A percentile compares a stretch with the other conserved stretches of the same genome.
phyloP scores from a whole-genome alignment of 176 grass and related monocot species.

The Melocanna baccifera region DNA sequence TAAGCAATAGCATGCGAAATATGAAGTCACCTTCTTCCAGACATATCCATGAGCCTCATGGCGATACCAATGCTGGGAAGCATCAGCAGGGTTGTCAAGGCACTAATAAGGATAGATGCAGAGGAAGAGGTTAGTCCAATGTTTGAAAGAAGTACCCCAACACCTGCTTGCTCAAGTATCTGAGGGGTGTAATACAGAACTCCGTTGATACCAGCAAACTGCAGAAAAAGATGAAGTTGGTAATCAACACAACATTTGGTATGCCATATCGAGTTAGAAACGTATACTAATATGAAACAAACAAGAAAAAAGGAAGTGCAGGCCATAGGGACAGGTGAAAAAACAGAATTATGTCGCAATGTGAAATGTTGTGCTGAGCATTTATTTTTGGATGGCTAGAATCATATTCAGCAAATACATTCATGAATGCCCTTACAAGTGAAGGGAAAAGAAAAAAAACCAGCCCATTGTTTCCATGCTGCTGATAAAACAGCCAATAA shows the following conservation, averaged over 20 bases:
- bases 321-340: neutral
- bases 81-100: slow-evolving; percentile 91
- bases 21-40: slow-evolving; percentile 79
- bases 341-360: neutral
- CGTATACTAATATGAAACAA: neutral
- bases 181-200: slow-evolving; percentile 99
- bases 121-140: slow-evolving; percentile 75
- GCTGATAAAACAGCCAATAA: neutral
- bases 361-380: neutral
- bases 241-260: neutral
- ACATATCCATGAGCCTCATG: slow-evolving; percentile 98
- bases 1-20: neutral
- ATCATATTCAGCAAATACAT: neutral
- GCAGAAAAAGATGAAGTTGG: slow-evolving; percentile 25
- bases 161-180: slow-evolving; percentile 97
- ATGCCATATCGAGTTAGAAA: neutral
- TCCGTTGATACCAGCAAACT: slow-evolving; percentile 99
- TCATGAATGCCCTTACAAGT: neutral
- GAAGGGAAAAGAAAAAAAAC: neutral
- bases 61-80: slow-evolving; percentile 91
- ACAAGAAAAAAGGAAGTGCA: neutral
- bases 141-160: slow-evolving; percentile 72
- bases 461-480: neutral
- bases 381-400: neutral
- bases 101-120: slow-evolving; percentile 92